A percentile compares a stretch with the other conserved stretches of the same genome.
Evolutionary conservation across 805 yeast genomes (phyloP).

Genomic region (Nakazawaea populi): DNA sequence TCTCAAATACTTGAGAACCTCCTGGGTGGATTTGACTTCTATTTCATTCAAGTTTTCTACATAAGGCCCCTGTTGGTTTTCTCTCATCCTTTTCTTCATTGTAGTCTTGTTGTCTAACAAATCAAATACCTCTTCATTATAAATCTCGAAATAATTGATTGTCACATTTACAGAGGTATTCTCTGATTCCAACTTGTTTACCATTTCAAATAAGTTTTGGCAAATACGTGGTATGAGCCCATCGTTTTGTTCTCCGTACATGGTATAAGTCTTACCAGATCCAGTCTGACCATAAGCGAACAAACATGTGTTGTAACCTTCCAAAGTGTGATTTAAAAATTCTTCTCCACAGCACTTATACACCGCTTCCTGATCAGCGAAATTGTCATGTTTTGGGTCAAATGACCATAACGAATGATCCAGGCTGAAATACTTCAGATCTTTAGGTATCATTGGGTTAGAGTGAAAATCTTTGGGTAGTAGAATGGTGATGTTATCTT

Average conservation of each 20-base stretch:
- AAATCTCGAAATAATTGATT: conserved; percentile 66
- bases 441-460: not conserved
- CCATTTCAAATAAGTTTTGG: conserved; percentile 41
- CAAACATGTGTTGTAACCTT: conserved; percentile 43
- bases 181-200: conserved; percentile 26
- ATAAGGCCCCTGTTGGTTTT: conserved; percentile 63
- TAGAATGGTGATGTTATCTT: conserved; percentile 5
- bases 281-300: conserved; percentile 78
- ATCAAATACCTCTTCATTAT: conserved; percentile 73
- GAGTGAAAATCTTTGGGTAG: conserved; percentile 1
- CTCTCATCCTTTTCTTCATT: conserved; percentile 48
- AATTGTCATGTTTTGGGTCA: conserved; percentile 23
- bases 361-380: conserved; percentile 42
- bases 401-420: conserved; percentile 50
- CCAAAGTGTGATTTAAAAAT: conserved; percentile 54
- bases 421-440: conserved; percentile 35
- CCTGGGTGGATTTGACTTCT: conserved; percentile 39
- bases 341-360: conserved; percentile 53
- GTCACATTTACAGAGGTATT: conserved; percentile 35
- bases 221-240: conserved; percentile 68
- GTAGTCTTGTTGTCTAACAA: conserved; percentile 27
- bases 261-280: conserved; percentile 78
- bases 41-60: conserved; percentile 62
- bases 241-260: conserved; percentile 54
- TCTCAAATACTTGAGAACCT: conserved; percentile 39